Evolutionary conservation across 2,329 filamentous ascomycete genomes (phyloP), one percentile per base, ranked within the genome.

Genomic region (Thielaviopsis cerberus): DNA sequence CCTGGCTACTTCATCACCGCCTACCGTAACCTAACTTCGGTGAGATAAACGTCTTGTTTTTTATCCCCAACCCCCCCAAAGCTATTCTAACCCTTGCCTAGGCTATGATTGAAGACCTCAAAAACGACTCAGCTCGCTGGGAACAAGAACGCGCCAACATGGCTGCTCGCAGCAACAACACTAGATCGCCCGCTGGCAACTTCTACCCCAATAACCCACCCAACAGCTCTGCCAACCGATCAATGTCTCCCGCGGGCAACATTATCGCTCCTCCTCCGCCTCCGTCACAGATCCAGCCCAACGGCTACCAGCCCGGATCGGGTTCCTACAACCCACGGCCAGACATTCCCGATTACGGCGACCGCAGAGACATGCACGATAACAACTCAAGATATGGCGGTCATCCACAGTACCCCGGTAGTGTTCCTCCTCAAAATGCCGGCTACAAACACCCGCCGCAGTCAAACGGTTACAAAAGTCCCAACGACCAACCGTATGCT

Each of bases 1-100:
- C 77, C 80, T 66, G 85, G 85, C 64, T 89, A 85, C 72, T 86
- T 81, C 70, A 86, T 89, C 68, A 87, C 82, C 54, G 85, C 84
- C 62, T 89, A 89, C 70, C 79, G 85, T 62, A 87, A 88, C 67
- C 71, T 89, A 66, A 89, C 85, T 64, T 82, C 83, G 66, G 85
- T 88, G 77, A 73, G 82, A n/a, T n/a, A n/a, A n/a, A n/a, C n/a
- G n/a, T 72, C 52, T 6, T 26, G 7, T 24, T 30, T 22, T n/a
- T 37, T 58, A 53, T 13, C n/a, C 24, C 20, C 25, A 53, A 7
- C 15, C 34, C 37, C 15, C 25, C 20, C n/a, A 17, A 27, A 4
- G 22, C 20, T 25, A 27, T 4, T 59, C 53, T 45, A 48, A n/a
- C 17, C n/a, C n/a, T 11, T 5, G 22, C 41, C n/a, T 63, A 81